Conservation (phyloP, 306 rosid genomes). For the Abrus pulchellus region DNA sequence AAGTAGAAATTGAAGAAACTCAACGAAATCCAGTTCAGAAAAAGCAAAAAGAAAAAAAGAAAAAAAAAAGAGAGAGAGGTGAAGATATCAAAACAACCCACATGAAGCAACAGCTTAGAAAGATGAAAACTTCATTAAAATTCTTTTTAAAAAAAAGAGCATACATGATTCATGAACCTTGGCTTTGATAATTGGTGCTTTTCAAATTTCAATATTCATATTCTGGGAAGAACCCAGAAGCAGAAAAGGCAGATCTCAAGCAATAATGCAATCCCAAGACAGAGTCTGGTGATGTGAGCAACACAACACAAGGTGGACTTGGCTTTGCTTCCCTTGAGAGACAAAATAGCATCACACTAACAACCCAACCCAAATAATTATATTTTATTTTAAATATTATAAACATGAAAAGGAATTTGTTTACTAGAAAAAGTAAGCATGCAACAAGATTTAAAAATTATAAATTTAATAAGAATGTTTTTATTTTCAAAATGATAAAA, state of each 20-base stretch:
- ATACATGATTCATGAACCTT: not conserved
- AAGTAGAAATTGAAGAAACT: conserved; percentile 18
- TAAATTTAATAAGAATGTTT: too few species aligned
- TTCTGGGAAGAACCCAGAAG: conserved; percentile 40
- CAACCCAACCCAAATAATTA: not conserved
- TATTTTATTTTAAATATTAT: not conserved
- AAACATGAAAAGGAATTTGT: too few species aligned
- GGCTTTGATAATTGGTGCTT: not conserved
- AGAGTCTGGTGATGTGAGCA: conserved; percentile 56
- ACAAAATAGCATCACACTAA: not conserved
- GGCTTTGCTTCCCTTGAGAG: conserved; percentile 22
- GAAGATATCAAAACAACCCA: conserved; percentile 36
- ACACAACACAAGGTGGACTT: conserved; percentile 36
- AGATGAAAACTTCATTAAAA: not conserved
- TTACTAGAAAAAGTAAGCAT: too few species aligned
- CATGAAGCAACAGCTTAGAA: conserved; percentile 20
- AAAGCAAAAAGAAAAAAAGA: too few species aligned
- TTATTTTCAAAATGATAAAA: too few species aligned
- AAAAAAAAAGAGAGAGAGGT: not conserved
- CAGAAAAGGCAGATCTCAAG: conserved; percentile 59
- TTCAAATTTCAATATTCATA: not conserved
- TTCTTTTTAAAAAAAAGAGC: not conserved
- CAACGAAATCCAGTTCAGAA: conserved; percentile 18
- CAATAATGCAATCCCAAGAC: conserved; percentile 46
- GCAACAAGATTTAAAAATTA: too few species aligned